Conservation (phyloP, 345 rosid species). For the Murraya paniculata region DNA sequence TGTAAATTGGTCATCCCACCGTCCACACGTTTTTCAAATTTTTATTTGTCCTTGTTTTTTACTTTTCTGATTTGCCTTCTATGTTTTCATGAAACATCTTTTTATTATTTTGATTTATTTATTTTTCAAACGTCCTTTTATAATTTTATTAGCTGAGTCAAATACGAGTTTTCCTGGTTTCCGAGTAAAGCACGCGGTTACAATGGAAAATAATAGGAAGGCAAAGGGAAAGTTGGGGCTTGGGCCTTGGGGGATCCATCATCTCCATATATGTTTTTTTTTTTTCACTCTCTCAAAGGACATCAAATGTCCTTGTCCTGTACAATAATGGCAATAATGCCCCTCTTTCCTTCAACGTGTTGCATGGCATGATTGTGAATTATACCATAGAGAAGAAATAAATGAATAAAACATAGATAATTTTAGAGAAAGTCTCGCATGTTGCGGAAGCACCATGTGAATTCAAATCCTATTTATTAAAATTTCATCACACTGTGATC, state of each 20-base stretch:
- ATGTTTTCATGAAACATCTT: neutral
- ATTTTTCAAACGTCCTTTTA: neutral
- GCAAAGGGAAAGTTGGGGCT: neutral
- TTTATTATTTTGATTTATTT: neutral
- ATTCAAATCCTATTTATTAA: no score
- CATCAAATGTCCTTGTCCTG: neutral
- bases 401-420: no score
- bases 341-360: neutral
- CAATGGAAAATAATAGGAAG: conserved; percentile 1
- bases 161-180: conserved; percentile 20
- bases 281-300: neutral
- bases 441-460: no score
- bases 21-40: conserved; percentile 81
- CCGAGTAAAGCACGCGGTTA: conserved; percentile 25
- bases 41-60: neutral
- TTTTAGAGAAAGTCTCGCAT: no score
- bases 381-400: no score
- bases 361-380: neutral
- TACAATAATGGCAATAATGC: neutral
- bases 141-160: conserved; percentile 43
- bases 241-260: no score
- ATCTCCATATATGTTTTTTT: no score
- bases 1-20: conserved; percentile 17
- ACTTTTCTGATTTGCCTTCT: neutral
- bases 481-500: no score